Base-by-base conservation (phyloP, 176 grass and related monocot species). In the Musa acuminata region DNA sequence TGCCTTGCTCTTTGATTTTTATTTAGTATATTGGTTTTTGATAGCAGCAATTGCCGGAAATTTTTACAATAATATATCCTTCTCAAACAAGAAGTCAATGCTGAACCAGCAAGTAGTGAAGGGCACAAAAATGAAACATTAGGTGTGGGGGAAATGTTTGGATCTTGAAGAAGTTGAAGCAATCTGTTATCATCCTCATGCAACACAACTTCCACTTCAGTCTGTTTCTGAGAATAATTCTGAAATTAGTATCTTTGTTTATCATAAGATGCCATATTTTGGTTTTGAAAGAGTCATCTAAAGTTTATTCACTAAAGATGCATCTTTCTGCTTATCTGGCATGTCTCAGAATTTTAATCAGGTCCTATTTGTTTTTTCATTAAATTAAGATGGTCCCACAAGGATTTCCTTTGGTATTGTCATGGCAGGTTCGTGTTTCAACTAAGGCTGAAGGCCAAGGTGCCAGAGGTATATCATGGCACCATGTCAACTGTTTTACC, bases 401-500 rank as follows among this genome's bases (percentile, higher is more conserved):
- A 26, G 21, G 20, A 50, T 11, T 49, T 50, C 22, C 63, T 65
- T 65, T 65, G 63, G 63, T 65, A 24, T 65, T 27, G 23, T 12
- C 16, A n/a, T 70, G 35, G 23, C 49, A 77, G 94, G 83, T 97
- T 77, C 85, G 90, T 81, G 80, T 97, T 55, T 93, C 94, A 66
- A 82, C 82, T 49, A 97, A 97, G 69, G 27, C 85, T 73, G 94
- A 89, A 24, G 87, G 87, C 17, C 86, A 91, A 84, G 90, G 83
- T 75, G 73, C 86, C 23, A 86, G 80, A 72, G 86, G 89, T 76
- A 26, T 86, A 76, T 77, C 82, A 76, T 92, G 94, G 94, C 85
- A 90, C 71, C 94, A 97, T 81, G 72, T 69, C 52, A 87, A 79
- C 49, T 97, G 90, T 77, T 97, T 97, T 75, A 65, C 90, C 67